These are phyloP conservation scores for Hypericum perforatum DNA, from an alignment of 345 rosid species.

Conservation along the genomic window DNA sequence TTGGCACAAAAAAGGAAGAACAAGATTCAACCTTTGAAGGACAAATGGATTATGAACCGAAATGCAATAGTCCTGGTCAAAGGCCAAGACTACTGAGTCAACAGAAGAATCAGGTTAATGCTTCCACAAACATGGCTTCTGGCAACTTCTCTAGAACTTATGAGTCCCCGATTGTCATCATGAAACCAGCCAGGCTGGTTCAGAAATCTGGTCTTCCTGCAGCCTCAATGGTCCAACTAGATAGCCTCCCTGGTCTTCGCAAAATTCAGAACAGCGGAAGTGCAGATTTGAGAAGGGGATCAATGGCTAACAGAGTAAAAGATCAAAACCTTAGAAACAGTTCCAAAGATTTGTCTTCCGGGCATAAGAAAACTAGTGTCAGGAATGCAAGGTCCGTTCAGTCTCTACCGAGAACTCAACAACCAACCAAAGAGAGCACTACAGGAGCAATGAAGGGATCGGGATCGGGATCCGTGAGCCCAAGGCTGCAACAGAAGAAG, in stretches of 20 bases:
- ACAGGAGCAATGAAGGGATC: conserved; percentile 29
- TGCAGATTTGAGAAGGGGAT: conserved; percentile 26
- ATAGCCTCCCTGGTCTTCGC: conserved; percentile 24
- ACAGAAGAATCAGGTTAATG: conserved; percentile 20
- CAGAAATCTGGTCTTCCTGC: conserved; percentile 23
- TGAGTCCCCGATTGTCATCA: conserved; percentile 41
- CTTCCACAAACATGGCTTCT: conserved; percentile 29
- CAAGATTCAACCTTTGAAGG: conserved; percentile 15
- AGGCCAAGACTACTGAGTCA: conserved; percentile 18
- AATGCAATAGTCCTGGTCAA: conserved; percentile 18
- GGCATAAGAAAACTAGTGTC: conserved; percentile 22
- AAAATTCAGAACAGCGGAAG: conserved; percentile 23
- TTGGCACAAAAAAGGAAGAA: conserved; percentile 30
- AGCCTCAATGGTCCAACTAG: conserved; percentile 20
- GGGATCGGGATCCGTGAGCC: conserved; percentile 38
- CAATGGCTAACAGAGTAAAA: conserved; percentile 34
- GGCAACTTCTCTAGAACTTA: conserved; percentile 27
- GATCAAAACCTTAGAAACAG: conserved; percentile 35
- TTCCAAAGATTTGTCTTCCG: conserved; percentile 21
- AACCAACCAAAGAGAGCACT: conserved; percentile 17
- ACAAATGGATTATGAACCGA: conserved; percentile 14
- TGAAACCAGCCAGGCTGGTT: conserved; percentile 38
- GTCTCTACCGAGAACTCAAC: conserved; percentile 27
- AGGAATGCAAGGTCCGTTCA: conserved; percentile 22
- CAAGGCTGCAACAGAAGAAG: conserved; percentile 42